Base-by-base conservation (phyloP, 1,139 yeast species). In the Nakaseomyces kungkrabaensis region DNA sequence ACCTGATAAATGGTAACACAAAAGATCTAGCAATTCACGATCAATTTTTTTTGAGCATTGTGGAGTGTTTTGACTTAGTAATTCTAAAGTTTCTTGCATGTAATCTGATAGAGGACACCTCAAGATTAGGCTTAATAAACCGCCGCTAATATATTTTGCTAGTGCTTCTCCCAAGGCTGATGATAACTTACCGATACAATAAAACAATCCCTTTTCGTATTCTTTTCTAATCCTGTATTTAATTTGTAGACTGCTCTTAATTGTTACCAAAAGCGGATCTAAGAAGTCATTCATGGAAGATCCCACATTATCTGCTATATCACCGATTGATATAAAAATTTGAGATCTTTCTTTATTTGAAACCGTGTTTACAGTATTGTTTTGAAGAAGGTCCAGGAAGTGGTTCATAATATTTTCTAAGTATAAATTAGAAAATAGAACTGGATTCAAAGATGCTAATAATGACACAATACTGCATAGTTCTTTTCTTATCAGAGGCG, bases 131-230 rank as follows among this genome's bases (percentile, higher is more conserved):
- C 85, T 92, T 51, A 92, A 70, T 25, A 90, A 77, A 60, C 88
- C 95, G 54, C 85, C 75, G 56, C 88, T 92, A 53, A 92, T 72
- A 62, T 88, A 90, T 63, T 92, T 92, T 0, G 96, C 85, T 50
- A 92, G 72, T 0, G 96, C 95, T n/a, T 96, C 95, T 0, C 97
- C 97, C 11, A 90, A 90, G 0, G 97, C 94, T 24, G 78, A 76
- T 0, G 96, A 90, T 46, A 92, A 71, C 68, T 87, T 85, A 0
- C 95, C 89, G 47, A 92, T 77, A 65, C 97, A 92, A 58, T 85
- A 89, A 60, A 90, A 92, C 25, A 92, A 81, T 0, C 96, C 90
- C 0, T 89, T 85, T 57, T 88, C 96, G 42, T 86, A 82, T 48
- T 85, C 92, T 59, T 80, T 83, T 55, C 85, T 74, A 37, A 73